Evolutionary conservation across 192 early-diverging fungal species (phyloP).

Genomic region (Pilaira anomala): DNA sequence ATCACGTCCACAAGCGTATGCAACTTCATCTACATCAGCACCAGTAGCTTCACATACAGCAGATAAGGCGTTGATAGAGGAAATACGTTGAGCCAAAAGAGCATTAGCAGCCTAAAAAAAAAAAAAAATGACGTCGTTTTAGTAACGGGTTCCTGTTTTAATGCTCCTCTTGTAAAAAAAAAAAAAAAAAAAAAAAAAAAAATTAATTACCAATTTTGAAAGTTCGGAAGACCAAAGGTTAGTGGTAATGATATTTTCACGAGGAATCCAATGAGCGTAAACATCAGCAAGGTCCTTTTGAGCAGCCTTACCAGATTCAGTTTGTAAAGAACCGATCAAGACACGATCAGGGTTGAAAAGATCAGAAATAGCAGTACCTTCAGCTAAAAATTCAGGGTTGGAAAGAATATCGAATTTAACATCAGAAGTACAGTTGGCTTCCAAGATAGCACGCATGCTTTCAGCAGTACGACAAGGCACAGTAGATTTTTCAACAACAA

Average conservation of each 20-base stretch:
- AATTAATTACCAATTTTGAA: constrained; percentile 69
- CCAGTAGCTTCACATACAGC: constrained; percentile 92
- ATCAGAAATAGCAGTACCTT: constrained; percentile 86
- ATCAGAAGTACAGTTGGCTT: constrained; percentile 62
- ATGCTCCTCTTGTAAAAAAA: background rate
- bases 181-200: background rate
- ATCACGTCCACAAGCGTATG: constrained; percentile 86
- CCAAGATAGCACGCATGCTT: constrained; percentile 76
- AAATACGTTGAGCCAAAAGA: constrained; percentile 90
- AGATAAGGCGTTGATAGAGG: constrained; percentile 87
- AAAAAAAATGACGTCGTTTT: background rate
- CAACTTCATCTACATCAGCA: constrained; percentile 86
- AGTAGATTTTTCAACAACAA: constrained; percentile 93
- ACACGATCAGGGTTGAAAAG: constrained; percentile 85
- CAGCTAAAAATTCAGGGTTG: constrained; percentile 95
- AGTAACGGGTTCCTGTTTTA: background rate
- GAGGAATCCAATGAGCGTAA: constrained; percentile 84
- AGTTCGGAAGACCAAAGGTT: constrained; percentile 94
- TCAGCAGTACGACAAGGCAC: constrained; percentile 91
- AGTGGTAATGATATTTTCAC: constrained; percentile 86
- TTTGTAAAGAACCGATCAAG: constrained; percentile 78
- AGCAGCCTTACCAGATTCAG: constrained; percentile 64
- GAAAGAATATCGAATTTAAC: constrained; percentile 85
- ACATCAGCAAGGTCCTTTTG: constrained; percentile 69
- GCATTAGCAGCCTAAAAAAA: constrained; percentile 79